These are phyloP conservation scores for Phytophthora idaei DNA, from an alignment of 352 stramenopile species.

Conservation along the genomic window DNA sequence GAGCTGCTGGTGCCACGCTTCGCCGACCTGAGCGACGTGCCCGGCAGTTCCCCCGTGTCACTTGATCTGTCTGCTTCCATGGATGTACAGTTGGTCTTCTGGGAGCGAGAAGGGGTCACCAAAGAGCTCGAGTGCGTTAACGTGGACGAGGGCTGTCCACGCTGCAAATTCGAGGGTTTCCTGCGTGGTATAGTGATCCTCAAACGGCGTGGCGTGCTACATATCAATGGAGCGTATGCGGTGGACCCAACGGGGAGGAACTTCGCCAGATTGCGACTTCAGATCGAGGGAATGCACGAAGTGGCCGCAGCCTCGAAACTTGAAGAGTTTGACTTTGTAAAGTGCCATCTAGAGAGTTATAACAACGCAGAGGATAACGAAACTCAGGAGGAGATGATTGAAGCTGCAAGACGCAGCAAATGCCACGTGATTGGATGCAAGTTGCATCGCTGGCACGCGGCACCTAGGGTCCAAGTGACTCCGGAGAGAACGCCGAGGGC, in stretches of 20 bases:
- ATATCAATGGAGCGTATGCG: slow-evolving; percentile 47
- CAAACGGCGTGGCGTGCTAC: slow-evolving; percentile 36
- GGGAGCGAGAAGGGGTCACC: slow-evolving; percentile 19
- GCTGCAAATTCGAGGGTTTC: slow-evolving; percentile 52
- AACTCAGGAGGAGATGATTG: slow-evolving; percentile 15
- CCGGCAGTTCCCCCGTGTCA: slow-evolving; percentile 14
- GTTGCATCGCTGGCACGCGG: slow-evolving; percentile 37
- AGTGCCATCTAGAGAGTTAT: slow-evolving; percentile 48
- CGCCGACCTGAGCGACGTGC: slow-evolving; percentile 10
- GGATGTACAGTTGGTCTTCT: slow-evolving; percentile 40
- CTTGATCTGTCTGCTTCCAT: slow-evolving; percentile 31
- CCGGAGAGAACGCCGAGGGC: background rate
- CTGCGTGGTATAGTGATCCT: slow-evolving; percentile 47
- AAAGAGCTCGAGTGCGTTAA: slow-evolving; percentile 53
- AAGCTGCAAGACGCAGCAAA: slow-evolving; percentile 35
- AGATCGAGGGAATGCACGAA: slow-evolving; percentile 34
- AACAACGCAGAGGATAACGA: background rate
- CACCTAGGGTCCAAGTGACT: background rate
- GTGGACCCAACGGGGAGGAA: slow-evolving; percentile 14
- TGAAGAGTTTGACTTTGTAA: slow-evolving; percentile 52
- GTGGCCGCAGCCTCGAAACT: slow-evolving; percentile 22
- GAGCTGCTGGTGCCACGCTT: slow-evolving; percentile 40
- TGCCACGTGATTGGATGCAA: slow-evolving; percentile 68
- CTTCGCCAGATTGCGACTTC: slow-evolving; percentile 49
- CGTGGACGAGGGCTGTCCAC: slow-evolving; percentile 33